Base-by-base conservation (phyloP, 2,329 filamentous ascomycete genomes). In the Cladosporium sp. region DNA sequence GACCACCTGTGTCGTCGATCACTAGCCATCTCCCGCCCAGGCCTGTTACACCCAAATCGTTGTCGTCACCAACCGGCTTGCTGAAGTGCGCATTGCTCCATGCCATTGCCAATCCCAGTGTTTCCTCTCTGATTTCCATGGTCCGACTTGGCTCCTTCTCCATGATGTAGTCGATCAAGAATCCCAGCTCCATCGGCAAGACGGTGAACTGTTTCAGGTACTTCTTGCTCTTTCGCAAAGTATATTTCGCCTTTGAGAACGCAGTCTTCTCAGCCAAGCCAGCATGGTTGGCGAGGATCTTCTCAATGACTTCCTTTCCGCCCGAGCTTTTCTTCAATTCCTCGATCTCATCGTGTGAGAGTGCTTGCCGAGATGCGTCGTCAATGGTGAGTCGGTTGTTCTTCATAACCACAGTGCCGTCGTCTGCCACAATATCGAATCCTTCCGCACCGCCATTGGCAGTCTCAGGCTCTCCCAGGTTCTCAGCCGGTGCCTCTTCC, bases 211-310 rank as follows among this genome's bases (percentile, higher is more conserved):
- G 79, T 61, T 87, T 85, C 56, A 97, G 80, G 67, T 95, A 97
- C 70, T 99, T 99, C 66, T 85, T 91, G 57, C 88, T 86, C 73
- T 99, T 99, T 40, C 95, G 78, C 15, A 97, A 75, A 63, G 93
- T 96, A 71, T 99, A 99, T 69, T 99, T 99, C 38, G 92, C 91
- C 52, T 96, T 75, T 2, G 90, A 95, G 64, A 95, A 99, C 0
- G 84, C 79, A 0, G 93, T 97, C 77, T 99, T 99, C 72, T 97
- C 87, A 59, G 95, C 90, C 38, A 99, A 79, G 1, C 86, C 88
- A 15, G 88, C 85, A 69, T 99, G 93, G 38, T 90, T 93, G 24
- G 90, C 79, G 69, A 99, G 80, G 20, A 99, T 83, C 70, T 91
- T 95, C n/a, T 88, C 85, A 56, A 99, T 93, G 42, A 99, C 80